Evolutionary conservation across 352 stramenopile species (phyloP).

Genomic region (Nothophytophthora sp.): DNA sequence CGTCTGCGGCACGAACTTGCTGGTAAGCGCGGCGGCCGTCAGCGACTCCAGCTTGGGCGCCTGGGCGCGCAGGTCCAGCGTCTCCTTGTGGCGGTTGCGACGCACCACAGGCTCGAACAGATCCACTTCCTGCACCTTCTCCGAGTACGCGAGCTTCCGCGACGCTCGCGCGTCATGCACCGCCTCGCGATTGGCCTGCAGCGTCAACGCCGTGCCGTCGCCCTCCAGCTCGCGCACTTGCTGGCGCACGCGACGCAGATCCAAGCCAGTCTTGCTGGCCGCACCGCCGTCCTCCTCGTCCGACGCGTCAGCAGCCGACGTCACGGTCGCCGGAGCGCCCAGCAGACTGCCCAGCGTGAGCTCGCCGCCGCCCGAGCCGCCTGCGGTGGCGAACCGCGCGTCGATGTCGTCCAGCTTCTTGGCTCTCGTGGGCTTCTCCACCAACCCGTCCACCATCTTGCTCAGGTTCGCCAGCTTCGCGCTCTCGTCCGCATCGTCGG

Average conservation of each 20-base stretch:
- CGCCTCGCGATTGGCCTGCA: conserved; percentile 68
- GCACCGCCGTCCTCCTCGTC: conserved; percentile 18
- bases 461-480: conserved; percentile 51
- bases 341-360: conserved; percentile 27
- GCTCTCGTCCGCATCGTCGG: conserved; percentile 35
- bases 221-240: conserved; percentile 73
- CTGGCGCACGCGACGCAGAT: conserved; percentile 68
- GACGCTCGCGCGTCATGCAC: conserved; percentile 87
- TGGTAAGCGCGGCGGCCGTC: conserved; percentile 85
- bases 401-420: conserved; percentile 63
- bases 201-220: conserved; percentile 44
- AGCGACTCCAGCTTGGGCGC: conserved; percentile 74
- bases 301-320: conserved; percentile 30
- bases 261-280: conserved; percentile 29
- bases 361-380: conserved; percentile 11
- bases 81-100: conserved; percentile 94
- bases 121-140: conserved; percentile 89
- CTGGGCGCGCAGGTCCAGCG: conserved; percentile 94
- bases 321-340: conserved; percentile 42
- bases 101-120: conserved; percentile 91
- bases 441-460: conserved; percentile 50
- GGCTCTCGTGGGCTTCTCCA: conserved; percentile 42
- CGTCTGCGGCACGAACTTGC: conserved; percentile 93
- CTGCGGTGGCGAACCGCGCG: conserved; percentile 30
- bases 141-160: conserved; percentile 89